A percentile compares a stretch with the other conserved stretches of the same genome.
These are phyloP conservation scores for Symbiodinium pilosum DNA, from an alignment of 73 alveolate genomes.

Conservation along the genomic window DNA sequence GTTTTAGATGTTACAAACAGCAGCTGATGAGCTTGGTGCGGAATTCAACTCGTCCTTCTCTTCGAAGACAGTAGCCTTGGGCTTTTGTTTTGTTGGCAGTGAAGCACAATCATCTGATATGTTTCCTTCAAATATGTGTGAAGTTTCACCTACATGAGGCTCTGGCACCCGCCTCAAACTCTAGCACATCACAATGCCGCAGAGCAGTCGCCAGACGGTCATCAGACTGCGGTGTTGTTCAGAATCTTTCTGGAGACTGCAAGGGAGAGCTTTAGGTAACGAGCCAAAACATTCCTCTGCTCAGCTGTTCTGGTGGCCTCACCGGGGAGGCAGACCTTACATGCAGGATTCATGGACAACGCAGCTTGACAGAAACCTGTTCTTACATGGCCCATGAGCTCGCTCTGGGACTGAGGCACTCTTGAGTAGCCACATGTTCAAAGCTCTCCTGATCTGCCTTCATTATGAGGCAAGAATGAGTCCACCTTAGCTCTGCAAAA, in stretches of 20 bases:
- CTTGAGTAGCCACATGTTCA: conserved; percentile 56
- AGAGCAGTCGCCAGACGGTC: conserved; percentile 46
- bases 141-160: neutral
- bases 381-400: neutral
- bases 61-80: conserved; percentile 67
- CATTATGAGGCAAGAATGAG: no score
- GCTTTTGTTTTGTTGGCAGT: neutral
- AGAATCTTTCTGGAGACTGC: no score
- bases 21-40: neutral
- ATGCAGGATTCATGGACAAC: no score
- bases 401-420: neutral
- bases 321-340: neutral
- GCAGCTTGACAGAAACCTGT: neutral
- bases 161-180: conserved; percentile 20
- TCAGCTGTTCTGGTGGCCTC: no score
- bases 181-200: conserved; percentile 64
- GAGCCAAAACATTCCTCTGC: no score
- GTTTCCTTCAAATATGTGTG: no score
- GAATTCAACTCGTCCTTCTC: conserved; percentile 35
- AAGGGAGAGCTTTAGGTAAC: no score
- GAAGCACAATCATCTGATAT: neutral
- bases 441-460: conserved; percentile 60
- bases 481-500: neutral
- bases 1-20: no score
- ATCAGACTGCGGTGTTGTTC: conserved; percentile 32